These are phyloP conservation scores for Suillus paluster DNA, from an alignment of 768 basidiomycete species.

Conservation along the genomic window DNA sequence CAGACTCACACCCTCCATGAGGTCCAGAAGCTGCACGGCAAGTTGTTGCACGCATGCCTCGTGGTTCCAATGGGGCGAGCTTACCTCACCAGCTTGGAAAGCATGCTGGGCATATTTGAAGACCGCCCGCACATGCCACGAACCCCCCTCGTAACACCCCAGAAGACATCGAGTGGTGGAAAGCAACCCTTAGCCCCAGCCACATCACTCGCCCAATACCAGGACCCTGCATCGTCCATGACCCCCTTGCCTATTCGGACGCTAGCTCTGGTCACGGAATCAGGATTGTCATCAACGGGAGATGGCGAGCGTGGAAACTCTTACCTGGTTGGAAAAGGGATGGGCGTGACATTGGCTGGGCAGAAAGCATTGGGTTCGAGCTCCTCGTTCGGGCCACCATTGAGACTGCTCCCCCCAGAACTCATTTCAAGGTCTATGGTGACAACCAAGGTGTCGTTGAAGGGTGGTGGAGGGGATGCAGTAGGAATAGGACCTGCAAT, in stretches of 20 bases:
- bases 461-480: constrained; percentile 40
- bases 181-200: constrained; percentile 10
- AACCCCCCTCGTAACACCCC: constrained; percentile 16
- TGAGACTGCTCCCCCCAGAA: not conserved
- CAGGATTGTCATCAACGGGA: constrained; percentile 23
- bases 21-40: constrained; percentile 43
- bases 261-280: constrained; percentile 43
- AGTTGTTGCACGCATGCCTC: constrained; percentile 40
- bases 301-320: constrained; percentile 36
- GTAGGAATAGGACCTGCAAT: constrained; percentile 31
- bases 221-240: constrained; percentile 21
- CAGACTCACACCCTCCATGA: constrained; percentile 36
- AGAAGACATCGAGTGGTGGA: constrained; percentile 43
- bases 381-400: constrained; percentile 34
- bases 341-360: constrained; percentile 48
- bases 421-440: constrained; percentile 14
- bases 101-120: constrained; percentile 34
- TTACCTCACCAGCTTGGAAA: constrained; percentile 44
- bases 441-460: constrained; percentile 41
- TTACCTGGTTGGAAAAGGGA: constrained; percentile 34
- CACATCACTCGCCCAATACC: constrained; percentile 30
- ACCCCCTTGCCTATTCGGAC: constrained; percentile 44
- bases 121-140: constrained; percentile 35
- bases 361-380: constrained; percentile 50
- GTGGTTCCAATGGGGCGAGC: constrained; percentile 39